Evolutionary conservation across 2,329 filamentous ascomycete species (phyloP).

Genomic region (Paecilomyces niveus): DNA sequence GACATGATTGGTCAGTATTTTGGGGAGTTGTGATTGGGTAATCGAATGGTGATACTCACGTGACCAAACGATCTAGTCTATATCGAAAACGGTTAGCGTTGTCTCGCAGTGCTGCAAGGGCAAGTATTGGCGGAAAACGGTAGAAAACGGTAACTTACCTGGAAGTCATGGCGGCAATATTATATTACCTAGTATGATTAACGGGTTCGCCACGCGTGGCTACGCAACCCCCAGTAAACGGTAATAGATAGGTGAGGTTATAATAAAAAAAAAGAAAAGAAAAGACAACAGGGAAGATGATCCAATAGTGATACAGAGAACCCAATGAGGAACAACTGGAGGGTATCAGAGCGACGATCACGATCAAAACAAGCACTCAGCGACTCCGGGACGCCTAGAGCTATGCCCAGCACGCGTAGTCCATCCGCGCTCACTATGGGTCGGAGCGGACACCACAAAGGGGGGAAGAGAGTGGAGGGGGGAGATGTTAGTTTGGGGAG

Average conservation of each 20-base stretch:
- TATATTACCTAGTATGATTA: slow-evolving; percentile 3
- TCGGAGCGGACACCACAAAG: neutral
- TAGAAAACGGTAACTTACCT: slow-evolving; percentile 26
- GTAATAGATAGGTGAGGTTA: slow-evolving; percentile 4
- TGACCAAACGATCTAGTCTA: slow-evolving; percentile 79
- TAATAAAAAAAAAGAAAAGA: slow-evolving; percentile 6
- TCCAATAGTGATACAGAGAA: slow-evolving; percentile 4
- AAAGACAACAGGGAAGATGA: slow-evolving; percentile 10
- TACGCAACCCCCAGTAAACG: neutral
- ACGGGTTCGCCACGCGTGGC: neutral
- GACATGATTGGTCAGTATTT: slow-evolving; percentile 17
- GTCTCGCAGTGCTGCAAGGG: neutral
- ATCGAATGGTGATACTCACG: slow-evolving; percentile 52
- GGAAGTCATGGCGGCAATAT: slow-evolving; percentile 30
- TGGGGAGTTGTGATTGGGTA: neutral
- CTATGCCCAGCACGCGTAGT: neutral
- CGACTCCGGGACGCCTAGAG: neutral
- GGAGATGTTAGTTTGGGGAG: neutral
- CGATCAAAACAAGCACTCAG: slow-evolving; percentile 2
- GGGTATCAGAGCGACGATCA: neutral
- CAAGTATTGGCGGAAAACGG: slow-evolving; percentile 6
- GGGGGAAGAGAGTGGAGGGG: neutral
- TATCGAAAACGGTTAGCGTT: slow-evolving; percentile 25
- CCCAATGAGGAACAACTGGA: neutral
- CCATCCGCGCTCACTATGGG: neutral